These are phyloP conservation scores for Eucalyptus brandiana DNA, from an alignment of 345 rosid genomes.

Conservation along the genomic window DNA sequence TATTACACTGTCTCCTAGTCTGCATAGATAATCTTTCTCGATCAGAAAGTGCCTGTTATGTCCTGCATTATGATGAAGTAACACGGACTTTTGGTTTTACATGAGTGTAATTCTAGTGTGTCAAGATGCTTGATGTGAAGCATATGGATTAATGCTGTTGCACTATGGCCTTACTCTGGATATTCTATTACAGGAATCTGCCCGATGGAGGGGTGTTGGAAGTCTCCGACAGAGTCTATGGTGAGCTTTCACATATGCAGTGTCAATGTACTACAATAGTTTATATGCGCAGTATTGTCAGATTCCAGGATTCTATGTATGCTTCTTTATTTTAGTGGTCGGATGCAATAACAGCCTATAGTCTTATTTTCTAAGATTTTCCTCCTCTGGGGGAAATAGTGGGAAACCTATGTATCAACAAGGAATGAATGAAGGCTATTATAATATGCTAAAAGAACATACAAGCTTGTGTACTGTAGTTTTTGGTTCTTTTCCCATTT, in stretches of 20 bases:
- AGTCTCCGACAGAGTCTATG: background rate
- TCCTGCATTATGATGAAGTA: background rate
- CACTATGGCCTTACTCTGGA: background rate
- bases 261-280: background rate
- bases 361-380: background rate
- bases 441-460: too few relatives aligned
- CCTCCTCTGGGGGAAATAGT: background rate
- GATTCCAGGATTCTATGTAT: background rate
- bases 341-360: background rate
- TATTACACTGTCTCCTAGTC: background rate
- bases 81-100: background rate
- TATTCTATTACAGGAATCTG: background rate
- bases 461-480: too few relatives aligned
- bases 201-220: background rate
- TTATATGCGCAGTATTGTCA: background rate
- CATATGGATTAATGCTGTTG: background rate
- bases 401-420: too few relatives aligned
- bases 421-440: too few relatives aligned
- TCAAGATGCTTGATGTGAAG: background rate
- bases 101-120: background rate
- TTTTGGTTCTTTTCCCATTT: background rate
- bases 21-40: background rate
- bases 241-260: background rate
- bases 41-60: background rate
- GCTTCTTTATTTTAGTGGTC: background rate